Base-by-base conservation (phyloP, 202 grass and related monocot genomes). In the Alloteropsis angusta region DNA sequence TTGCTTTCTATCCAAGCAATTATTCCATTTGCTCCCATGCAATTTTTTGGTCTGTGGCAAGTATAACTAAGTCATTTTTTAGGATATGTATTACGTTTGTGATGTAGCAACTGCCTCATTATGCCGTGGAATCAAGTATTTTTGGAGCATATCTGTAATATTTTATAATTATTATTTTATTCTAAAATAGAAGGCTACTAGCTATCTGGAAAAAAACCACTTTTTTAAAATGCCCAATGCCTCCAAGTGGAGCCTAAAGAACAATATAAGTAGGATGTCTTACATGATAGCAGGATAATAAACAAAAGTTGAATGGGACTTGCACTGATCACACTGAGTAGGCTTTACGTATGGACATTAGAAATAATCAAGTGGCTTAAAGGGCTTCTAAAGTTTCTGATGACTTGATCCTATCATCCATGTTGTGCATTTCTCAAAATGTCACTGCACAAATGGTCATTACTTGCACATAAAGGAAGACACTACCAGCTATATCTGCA, bases 21-120 rank as follows among this genome's bases (percentile, higher is more conserved):
- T 77, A 38, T 49, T 11, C 26, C 38, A 80, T 70, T 80, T 80
- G 53, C 6, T 46, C 26, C 54, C 32, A 68, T 71, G 48, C 34
- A n/a, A 46, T 72, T 70, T 70, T 81, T 75, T 45, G 83, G 57
- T 65, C 15, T 61, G 17, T 82, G 50, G 52, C n/a, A 52, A 60
- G 14, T 16, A 10, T 23, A 71, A 46, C 25, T 60, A 39, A 9
- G 54, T 15, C 68, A 35, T n/a, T n/a, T n/a, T 82, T 71, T 71
- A 45, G 47, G 55, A 75, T 80, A 9, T 2, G 55, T 54, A 60
- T 80, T 26, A 37, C 26, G 34, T 73, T 64, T 63, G 26, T 54
- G 22, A 37, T 26, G 28, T 64, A 62, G 32, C 18, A 48, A 42
- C 57, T 64, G 23, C 38, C 66, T 37, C 36, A 65, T 46, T 56